phyloP scores from a whole-genome alignment of 768 basidiomycete species.

The Kockovaella imperatae region DNA sequence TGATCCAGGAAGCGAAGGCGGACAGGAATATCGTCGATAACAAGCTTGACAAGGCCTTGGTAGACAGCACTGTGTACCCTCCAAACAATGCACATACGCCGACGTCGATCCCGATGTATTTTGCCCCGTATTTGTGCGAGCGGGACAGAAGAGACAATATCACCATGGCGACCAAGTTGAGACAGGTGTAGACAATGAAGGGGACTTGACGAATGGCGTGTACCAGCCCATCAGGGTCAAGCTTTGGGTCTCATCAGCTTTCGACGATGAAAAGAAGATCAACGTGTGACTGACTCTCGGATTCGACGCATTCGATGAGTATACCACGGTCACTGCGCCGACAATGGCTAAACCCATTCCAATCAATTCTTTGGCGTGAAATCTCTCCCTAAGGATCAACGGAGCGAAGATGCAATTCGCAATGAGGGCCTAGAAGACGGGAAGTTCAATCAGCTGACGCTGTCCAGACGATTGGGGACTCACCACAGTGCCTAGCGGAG shows the following conservation, averaged over 20 bases:
- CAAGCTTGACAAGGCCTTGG: conserved; percentile 83
- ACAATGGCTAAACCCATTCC: conserved; percentile 64
- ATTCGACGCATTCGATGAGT: conserved; percentile 63
- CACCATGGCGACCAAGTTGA: conserved; percentile 56
- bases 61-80: conserved; percentile 78
- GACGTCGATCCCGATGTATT: conserved; percentile 74
- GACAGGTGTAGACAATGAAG: conserved; percentile 66
- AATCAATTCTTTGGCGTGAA: conserved; percentile 57
- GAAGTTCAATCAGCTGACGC: background rate
- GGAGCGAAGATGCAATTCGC: conserved; percentile 94
- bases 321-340: conserved; percentile 91
- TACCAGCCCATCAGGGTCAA: conserved; percentile 62
- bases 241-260: conserved; percentile 18
- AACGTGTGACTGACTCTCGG: conserved; percentile 45
- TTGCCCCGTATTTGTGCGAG: conserved; percentile 53
- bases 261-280: background rate
- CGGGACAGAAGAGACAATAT: conserved; percentile 61
- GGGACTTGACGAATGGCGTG: conserved; percentile 60
- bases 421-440: conserved; percentile 66
- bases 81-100: conserved; percentile 48
- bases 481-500: conserved; percentile 86
- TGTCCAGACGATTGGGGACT: conserved; percentile 8
- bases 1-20: conserved; percentile 64
- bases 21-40: conserved; percentile 68
- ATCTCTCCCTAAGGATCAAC: conserved; percentile 59